Base-by-base conservation (phyloP, 108 stramenopile species). In the Skeletonema potamos region DNA sequence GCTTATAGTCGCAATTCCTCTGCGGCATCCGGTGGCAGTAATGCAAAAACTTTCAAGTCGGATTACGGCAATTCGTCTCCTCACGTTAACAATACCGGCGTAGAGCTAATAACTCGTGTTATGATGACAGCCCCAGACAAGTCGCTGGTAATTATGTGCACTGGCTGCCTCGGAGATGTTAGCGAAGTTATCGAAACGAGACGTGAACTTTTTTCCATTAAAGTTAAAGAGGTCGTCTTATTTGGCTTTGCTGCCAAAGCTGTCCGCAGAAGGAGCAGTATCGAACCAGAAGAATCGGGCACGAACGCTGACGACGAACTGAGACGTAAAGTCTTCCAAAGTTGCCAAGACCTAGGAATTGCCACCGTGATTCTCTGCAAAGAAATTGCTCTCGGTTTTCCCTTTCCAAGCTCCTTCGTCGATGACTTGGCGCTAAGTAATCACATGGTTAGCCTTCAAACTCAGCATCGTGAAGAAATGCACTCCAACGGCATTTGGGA, bases 221-320 rank as follows among this genome's bases (percentile, higher is more conserved):
- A 74, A 46, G 78, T 79, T 27, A 79, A 79, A 46, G 73, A 74
- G 46, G 61, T 79, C 17, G 29, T 79, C 41, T 51, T 79, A n/a
- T 60, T 79, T 0, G 78, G 78, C 8, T 70, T 46, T 20, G 12
- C 61, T 30, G 73, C 68, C 12, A 74, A 79, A 34, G 44, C 77
- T 6, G 22, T 66, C 39, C 62, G 64, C 27, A 54, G 66, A 61
- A 51, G 54, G n/a, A 32, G 59, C 46, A 64, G 33, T 18, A 54
- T 73, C n/a, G 76, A 77, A 60, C 81, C 81, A 5, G 70, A 59
- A 56, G 58, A 36, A 24, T 58, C 55, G 20, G 57, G 54, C 29
- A 43, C 18, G 13, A 57, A 32, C 7, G 51, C 57, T 12, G 54
- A 77, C 20, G 62, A 72, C 29, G 27, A 20, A 10, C 54, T 65